These are phyloP conservation scores for Balakata baccata DNA, from an alignment of 345 rosid species.

Conservation along the genomic window DNA sequence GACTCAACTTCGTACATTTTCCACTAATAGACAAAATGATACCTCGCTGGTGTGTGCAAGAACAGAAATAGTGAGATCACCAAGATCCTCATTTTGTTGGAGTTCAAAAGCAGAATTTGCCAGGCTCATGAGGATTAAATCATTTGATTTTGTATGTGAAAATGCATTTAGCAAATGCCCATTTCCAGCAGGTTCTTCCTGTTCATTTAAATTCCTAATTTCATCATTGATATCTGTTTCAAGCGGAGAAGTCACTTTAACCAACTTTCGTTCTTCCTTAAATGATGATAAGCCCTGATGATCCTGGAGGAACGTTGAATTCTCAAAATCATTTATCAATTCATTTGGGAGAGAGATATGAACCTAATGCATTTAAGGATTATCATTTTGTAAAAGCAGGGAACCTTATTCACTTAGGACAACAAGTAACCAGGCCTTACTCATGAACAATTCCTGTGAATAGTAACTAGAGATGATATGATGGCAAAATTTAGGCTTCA, in stretches of 20 bases:
- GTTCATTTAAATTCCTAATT: neutral
- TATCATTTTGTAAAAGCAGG: neutral
- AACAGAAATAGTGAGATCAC: conserved; percentile 17
- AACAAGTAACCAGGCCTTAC: neutral
- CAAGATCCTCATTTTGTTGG: conserved; percentile 19
- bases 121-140: conserved; percentile 32
- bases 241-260: conserved; percentile 15
- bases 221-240: conserved; percentile 24
- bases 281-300: conserved; percentile 25
- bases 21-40: neutral
- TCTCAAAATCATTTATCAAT: neutral
- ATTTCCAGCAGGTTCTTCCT: conserved; percentile 19
- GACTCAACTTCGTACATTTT: neutral
- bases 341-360: neutral
- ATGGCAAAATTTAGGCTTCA: no score
- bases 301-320: conserved; percentile 37
- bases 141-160: conserved; percentile 25
- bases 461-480: no score
- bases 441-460: no score
- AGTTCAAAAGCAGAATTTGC: conserved; percentile 38
- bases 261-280: conserved; percentile 34
- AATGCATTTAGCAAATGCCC: conserved; percentile 7
- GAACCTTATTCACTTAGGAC: neutral
- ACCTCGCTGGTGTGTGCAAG: conserved; percentile 22
- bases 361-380: neutral